These are phyloP conservation scores for Metarhizium brunneum DNA, from an alignment of 2,329 filamentous ascomycete genomes.

Conservation along the genomic window DNA sequence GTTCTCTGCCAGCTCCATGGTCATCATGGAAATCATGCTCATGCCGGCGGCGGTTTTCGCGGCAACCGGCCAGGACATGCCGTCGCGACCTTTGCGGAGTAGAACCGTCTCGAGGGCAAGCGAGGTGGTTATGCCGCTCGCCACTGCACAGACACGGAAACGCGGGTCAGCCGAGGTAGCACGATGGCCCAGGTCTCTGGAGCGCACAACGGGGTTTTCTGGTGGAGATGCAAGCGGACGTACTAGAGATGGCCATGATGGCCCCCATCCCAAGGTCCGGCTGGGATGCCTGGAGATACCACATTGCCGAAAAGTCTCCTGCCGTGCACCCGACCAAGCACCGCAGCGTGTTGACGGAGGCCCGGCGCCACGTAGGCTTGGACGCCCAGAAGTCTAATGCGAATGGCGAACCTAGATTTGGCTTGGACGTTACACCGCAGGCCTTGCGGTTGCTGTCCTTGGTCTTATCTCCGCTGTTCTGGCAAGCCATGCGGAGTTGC, in stretches of 20 bases:
- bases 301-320: constrained; percentile 48
- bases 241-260: constrained; percentile 45
- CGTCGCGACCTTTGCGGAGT: constrained; percentile 37
- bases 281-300: constrained; percentile 40
- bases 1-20: constrained; percentile 48
- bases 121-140: constrained; percentile 39
- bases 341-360: constrained; percentile 43
- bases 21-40: constrained; percentile 50
- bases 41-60: constrained; percentile 45
- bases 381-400: constrained; percentile 22
- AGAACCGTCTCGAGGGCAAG: constrained; percentile 43
- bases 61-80: constrained; percentile 35
- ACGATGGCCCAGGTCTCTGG: background rate
- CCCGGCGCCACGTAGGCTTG: constrained; percentile 34
- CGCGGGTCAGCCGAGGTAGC: too few species aligned
- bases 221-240: background rate
- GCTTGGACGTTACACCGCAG: background rate
- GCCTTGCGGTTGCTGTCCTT: background rate
- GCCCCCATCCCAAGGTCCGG: constrained; percentile 35
- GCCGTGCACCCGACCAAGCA: constrained; percentile 45
- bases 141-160: constrained; percentile 28
- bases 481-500: background rate
- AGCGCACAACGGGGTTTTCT: background rate
- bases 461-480: background rate
- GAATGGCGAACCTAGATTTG: background rate